Conservation (phyloP, 768 basidiomycete species). For the Tylopilus felleus region DNA sequence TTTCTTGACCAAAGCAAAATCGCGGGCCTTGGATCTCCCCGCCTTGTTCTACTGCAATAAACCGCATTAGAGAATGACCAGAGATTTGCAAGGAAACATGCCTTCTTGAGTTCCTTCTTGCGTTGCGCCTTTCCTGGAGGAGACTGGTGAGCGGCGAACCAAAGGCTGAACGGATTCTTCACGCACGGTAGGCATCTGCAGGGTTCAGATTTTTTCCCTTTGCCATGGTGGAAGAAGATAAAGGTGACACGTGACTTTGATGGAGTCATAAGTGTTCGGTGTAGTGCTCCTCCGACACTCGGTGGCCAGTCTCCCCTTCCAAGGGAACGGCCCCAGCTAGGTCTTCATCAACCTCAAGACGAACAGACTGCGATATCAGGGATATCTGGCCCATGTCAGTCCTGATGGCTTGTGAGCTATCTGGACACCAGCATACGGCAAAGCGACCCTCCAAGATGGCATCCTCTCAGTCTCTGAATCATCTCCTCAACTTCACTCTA, state of each 20-base stretch:
- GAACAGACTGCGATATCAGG: conserved; percentile 16
- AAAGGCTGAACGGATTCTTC: neutral
- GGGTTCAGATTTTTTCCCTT: conserved; percentile 89
- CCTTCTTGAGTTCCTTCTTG: conserved; percentile 96
- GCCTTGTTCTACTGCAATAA: conserved; percentile 82
- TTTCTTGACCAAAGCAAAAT: conserved; percentile 91
- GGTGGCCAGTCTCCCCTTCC: conserved; percentile 41
- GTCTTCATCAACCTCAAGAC: conserved; percentile 8
- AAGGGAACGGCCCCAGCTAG: conserved; percentile 44
- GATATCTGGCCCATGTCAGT: conserved; percentile 22
- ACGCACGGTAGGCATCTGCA: conserved; percentile 88
- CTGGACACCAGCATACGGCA: conserved; percentile 38
- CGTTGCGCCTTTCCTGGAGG: conserved; percentile 80
- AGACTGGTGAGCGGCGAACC: neutral
- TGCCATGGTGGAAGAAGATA: conserved; percentile 47
- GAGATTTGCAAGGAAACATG: conserved; percentile 17
- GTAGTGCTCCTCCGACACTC: neutral
- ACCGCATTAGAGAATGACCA: conserved; percentile 8
- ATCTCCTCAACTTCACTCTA: conserved; percentile 91
- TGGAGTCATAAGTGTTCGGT: conserved; percentile 20
- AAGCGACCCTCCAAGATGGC: conserved; percentile 70
- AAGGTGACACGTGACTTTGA: conserved; percentile 25
- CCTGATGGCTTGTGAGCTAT: conserved; percentile 24
- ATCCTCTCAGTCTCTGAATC: conserved; percentile 62
- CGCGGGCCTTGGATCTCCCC: conserved; percentile 73